Evolutionary conservation across 192 early-diverging fungal genomes (phyloP).

Genomic region (Coemansia sp.): DNA sequence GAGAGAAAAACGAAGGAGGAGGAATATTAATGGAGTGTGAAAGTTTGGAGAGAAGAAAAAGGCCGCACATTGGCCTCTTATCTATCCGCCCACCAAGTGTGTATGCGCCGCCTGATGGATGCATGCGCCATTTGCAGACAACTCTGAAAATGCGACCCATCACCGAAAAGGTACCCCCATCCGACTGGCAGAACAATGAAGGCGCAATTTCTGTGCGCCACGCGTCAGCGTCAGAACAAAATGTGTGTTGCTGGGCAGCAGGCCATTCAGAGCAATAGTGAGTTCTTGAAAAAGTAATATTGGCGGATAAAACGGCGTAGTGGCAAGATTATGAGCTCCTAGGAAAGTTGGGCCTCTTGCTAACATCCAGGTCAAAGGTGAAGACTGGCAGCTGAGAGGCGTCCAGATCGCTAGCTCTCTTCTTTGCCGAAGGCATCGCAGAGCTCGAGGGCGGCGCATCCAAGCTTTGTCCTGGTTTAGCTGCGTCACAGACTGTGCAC

Average conservation of each 20-base stretch:
- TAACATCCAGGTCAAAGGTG: slow-evolving; percentile 29
- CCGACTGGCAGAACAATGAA: not conserved
- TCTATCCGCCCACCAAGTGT: not conserved
- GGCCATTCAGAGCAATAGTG: slow-evolving; percentile 5
- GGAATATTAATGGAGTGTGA: no score
- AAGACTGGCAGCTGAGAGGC: slow-evolving; percentile 27
- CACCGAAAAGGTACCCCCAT: not conserved
- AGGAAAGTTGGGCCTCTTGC: slow-evolving; percentile 15
- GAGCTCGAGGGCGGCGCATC: not conserved
- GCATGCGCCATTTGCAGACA: not conserved
- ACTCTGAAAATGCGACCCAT: not conserved
- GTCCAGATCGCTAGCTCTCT: slow-evolving; percentile 14
- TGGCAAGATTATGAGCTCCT: not conserved
- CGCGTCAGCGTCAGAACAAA: not conserved
- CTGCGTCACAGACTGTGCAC: slow-evolving; percentile 32
- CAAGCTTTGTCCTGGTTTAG: slow-evolving; percentile 6
- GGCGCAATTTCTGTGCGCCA: not conserved
- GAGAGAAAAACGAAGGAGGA: no score
- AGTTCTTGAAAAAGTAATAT: not conserved
- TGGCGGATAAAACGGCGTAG: not conserved
- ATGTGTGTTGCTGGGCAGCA: not conserved
- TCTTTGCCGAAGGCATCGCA: not conserved
- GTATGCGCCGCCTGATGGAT: not conserved
- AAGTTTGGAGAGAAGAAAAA: not conserved
- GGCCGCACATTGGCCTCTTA: not conserved